Evolutionary conservation across 179 eudicot genomes (phyloP).

Genomic region (Carnegiea gigantea): DNA sequence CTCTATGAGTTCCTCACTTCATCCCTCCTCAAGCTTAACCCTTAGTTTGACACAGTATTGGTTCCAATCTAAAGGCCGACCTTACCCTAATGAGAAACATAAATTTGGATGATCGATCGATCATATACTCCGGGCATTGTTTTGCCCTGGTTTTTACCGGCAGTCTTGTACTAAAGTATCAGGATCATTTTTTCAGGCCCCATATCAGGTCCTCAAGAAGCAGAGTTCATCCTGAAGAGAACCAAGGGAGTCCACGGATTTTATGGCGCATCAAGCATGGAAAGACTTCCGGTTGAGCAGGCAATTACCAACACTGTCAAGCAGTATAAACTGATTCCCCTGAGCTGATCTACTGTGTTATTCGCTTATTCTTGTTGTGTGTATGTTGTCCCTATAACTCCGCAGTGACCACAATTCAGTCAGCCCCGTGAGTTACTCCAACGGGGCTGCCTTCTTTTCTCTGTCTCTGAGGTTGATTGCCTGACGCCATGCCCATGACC

Average conservation of each 20-base stretch:
- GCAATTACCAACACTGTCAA: constrained; percentile 76
- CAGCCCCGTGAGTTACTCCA: no score
- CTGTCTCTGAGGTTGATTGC: no score
- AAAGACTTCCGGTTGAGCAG: constrained; percentile 93
- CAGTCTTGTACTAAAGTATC: no score
- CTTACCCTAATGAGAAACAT: not conserved
- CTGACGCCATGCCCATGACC: no score
- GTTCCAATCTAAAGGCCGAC: not conserved
- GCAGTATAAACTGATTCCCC: constrained; percentile 68
- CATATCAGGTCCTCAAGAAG: constrained; percentile 82
- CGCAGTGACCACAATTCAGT: not conserved
- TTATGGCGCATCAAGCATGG: constrained; percentile 97
- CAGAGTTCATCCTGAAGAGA: constrained; percentile 84
- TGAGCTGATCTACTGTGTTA: constrained; percentile 28
- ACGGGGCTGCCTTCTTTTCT: no score
- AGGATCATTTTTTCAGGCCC: constrained; percentile 57
- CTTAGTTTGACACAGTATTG: not conserved
- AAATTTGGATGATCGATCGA: not conserved
- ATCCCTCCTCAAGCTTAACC: not conserved
- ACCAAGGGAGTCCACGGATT: constrained; percentile 90
- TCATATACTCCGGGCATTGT: not conserved
- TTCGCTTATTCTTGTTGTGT: not conserved
- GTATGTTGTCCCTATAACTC: not conserved
- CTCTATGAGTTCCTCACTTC: not conserved
- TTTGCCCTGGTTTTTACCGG: not conserved